Evolutionary conservation across 371 early-diverging fungal genomes (phyloP), one percentile per base, ranked within the genome.

Genomic region (Zopfochytrium polystomum): DNA sequence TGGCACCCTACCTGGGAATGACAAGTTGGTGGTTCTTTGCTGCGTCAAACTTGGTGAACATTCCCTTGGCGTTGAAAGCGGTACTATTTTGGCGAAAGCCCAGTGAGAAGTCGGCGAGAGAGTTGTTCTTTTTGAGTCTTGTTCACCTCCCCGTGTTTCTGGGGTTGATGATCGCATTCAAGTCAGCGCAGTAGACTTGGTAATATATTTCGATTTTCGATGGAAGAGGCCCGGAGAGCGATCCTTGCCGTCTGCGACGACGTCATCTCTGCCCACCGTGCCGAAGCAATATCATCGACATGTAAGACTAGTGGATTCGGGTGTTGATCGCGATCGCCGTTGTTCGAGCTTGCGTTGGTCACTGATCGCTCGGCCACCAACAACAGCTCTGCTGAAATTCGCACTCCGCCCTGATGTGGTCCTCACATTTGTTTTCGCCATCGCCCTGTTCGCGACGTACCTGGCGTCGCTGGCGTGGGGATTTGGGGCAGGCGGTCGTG

Each of bases 71-170:
- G 11, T 80, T 67, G 13, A 79, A 81, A 11, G 91, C 96, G 5
- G 82, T 43, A 33, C 54, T 50, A 50, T 97, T 96, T 69, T 90
- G 90, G 90, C 67, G 77, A 33, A 68, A 84, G 23, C 79, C 86
- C 46, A 86, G 85, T 62, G 90, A 92, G 47, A 88, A 88, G 71
- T 83, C 80, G 3, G 92, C 90, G 23, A 72, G 93, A n/a, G 83
- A 86, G 35, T 72, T 95, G 60, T 96, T 97, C 74, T 97, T 96
- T 77, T 86, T 85, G 31, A 90, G 90, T 66, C 63, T 97, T 43
- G 77, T 92, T 32, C 90, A 96, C 66, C 70, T 97, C 60, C 96
- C 96, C 0, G 74, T 95, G 0, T 63, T 91, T 26, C 69, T 96
- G 51, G 90, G 83, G 2, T 77, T 96, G 46, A 77, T 96, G 76